These are phyloP conservation scores for Citrus australasica DNA, from an alignment of 345 rosid genomes.

Conservation along the genomic window DNA sequence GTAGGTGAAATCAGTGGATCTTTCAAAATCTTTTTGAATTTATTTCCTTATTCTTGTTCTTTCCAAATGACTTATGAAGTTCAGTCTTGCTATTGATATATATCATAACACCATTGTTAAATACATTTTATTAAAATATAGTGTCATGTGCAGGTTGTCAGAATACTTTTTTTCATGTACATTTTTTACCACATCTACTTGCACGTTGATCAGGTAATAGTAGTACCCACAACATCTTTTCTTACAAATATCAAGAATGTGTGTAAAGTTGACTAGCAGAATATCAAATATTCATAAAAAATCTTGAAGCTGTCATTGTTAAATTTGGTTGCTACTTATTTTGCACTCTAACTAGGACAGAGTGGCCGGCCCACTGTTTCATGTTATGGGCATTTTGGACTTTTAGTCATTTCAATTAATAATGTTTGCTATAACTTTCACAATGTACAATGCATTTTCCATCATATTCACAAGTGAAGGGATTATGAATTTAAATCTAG, in stretches of 20 bases:
- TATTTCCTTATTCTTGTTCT: neutral
- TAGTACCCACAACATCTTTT: neutral
- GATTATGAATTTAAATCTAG: neutral
- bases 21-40: neutral
- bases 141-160: conserved; percentile 57
- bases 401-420: neutral
- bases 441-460: neutral
- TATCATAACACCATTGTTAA: neutral
- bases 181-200: conserved; percentile 69
- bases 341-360: neutral
- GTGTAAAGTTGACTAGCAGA: neutral
- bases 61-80: neutral
- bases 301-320: neutral
- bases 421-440: neutral
- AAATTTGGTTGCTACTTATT: neutral
- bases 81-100: neutral
- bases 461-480: neutral
- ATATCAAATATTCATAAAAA: neutral
- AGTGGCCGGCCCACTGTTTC: neutral
- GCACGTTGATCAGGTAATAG: conserved; percentile 67
- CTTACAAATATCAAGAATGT: neutral
- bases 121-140: conserved; percentile 1
- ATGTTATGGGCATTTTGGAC: neutral
- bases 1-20: conserved; percentile 36
- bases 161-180: conserved; percentile 69